Evolutionary conservation across 2,329 filamentous ascomycete genomes (phyloP), one percentile per base, ranked within the genome.

Genomic region (Peltaster fructicola): DNA sequence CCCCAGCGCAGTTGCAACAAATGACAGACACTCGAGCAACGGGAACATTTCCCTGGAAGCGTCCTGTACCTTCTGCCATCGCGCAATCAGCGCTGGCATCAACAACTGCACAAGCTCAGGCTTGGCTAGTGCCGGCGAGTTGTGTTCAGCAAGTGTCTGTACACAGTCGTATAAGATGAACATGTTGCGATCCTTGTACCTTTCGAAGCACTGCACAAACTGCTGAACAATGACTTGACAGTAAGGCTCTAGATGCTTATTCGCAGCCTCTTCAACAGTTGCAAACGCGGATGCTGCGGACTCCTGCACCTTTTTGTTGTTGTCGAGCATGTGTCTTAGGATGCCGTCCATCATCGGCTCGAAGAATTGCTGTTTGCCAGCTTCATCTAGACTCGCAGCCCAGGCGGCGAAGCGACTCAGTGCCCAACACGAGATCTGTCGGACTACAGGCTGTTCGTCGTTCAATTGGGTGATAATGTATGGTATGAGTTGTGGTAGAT

Each of bases 131-230:
- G 76, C 70, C 5, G 74, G 71, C 7, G 81, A 82, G 27, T 95
- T 76, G 44, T 81, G 76, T 51, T 98, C 88, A 3, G 88, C 88
- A 29, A 98, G 61, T 1, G 88, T 98, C 56, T 98, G 88, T 16
- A 98, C 80, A 50, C 88, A 95, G 54, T 98, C 88, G 56, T 98
- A 98, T 16, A 98, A 68, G 27, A 95, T 90, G 57, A 90, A 93
- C 71, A 95, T 93, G 57, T 98, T 98, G 43, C 81, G 75, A 52
- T 95, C 85, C 63, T 98, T 95, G 68, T 95, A 98, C 53, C 78
- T 82, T 26, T 63, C 67, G 53, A 98, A 98, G 52, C 88, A 98
- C 32, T 67, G 63, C 25, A 93, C 82, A 44, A 85, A 95, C 48
- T 95, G 88, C 33, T 73, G 74, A 26, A 95, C 69, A 41, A 98